Conservation (phyloP, 768 basidiomycete genomes). For the Tulasnella sp. region DNA sequence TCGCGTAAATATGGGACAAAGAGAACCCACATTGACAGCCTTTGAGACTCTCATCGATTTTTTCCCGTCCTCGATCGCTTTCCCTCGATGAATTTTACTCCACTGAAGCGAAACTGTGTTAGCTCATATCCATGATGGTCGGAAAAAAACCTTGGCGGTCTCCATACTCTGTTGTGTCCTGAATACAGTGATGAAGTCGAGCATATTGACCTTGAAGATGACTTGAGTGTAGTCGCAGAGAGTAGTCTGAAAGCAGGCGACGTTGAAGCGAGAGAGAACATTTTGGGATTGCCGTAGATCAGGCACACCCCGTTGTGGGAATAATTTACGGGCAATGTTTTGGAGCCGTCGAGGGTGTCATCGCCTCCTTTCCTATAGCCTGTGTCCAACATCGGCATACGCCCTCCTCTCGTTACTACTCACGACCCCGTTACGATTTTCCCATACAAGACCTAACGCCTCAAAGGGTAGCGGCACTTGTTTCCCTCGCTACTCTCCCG, state of each 20-base stretch:
- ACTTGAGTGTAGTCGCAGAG: not conserved
- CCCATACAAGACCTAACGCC: not conserved
- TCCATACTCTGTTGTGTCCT: constrained; percentile 13
- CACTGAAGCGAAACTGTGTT: not conserved
- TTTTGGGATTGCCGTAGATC: not conserved
- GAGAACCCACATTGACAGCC: constrained; percentile 10
- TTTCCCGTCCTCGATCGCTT: constrained; percentile 12
- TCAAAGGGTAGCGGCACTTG: not conserved
- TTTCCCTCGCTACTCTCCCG: not conserved
- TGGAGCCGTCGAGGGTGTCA: not conserved
- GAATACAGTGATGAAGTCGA: not conserved
- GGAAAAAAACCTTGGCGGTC: not conserved
- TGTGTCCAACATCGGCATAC: not conserved
- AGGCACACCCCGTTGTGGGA: not conserved
- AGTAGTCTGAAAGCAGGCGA: not conserved
- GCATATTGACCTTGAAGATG: not conserved
- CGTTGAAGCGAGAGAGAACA: not conserved
- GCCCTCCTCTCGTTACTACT: not conserved
- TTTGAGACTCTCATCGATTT: constrained; percentile 11
- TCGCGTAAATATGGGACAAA: not conserved
- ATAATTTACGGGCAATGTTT: not conserved
- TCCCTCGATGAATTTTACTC: constrained; percentile 15
- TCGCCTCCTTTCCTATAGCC: not conserved
- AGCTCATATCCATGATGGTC: not conserved
- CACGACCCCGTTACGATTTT: not conserved